A percentile compares a stretch with the other conserved stretches of the same genome.
These are phyloP conservation scores for Ogataea hybrid DNA, from an alignment of 1,139 yeast genomes.

Conservation along the genomic window DNA sequence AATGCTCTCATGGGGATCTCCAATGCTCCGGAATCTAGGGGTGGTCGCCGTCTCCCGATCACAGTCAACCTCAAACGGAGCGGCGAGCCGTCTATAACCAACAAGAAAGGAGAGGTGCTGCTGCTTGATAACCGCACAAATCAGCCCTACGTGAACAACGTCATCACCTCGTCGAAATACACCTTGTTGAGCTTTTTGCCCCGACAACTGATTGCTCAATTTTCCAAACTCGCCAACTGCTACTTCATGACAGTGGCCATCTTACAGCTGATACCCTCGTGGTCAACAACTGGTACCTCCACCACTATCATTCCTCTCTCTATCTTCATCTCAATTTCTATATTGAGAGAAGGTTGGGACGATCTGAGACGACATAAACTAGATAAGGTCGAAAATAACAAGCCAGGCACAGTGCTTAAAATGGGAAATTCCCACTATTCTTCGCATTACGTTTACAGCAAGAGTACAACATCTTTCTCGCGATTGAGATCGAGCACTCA, in stretches of 20 bases:
- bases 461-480: conserved; percentile 31
- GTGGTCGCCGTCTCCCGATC: conserved; percentile 79
- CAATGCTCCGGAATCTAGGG: conserved; percentile 50
- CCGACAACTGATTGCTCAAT: conserved; percentile 84
- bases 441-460: conserved; percentile 17
- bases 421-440: conserved; percentile 11
- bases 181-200: conserved; percentile 81
- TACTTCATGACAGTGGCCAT: conserved; percentile 85
- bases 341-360: conserved; percentile 90
- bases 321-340: conserved; percentile 86
- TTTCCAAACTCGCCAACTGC: conserved; percentile 87
- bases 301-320: conserved; percentile 89
- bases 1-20: conserved; percentile 43
- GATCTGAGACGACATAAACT: conserved; percentile 86
- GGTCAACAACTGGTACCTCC: conserved; percentile 98
- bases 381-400: conserved; percentile 82
- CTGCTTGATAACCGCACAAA: conserved; percentile 66
- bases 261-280: conserved; percentile 91
- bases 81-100: conserved; percentile 19
- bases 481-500: conserved; percentile 26
- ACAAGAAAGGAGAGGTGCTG: conserved; percentile 24
- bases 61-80: conserved; percentile 37
- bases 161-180: conserved; percentile 85
- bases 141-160: conserved; percentile 63
- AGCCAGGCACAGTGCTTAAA: conserved; percentile 44